A percentile compares a stretch with the other conserved stretches of the same genome.
Conservation (phyloP, 2,329 filamentous ascomycete species). For the Emergomyces pasteurianus region DNA sequence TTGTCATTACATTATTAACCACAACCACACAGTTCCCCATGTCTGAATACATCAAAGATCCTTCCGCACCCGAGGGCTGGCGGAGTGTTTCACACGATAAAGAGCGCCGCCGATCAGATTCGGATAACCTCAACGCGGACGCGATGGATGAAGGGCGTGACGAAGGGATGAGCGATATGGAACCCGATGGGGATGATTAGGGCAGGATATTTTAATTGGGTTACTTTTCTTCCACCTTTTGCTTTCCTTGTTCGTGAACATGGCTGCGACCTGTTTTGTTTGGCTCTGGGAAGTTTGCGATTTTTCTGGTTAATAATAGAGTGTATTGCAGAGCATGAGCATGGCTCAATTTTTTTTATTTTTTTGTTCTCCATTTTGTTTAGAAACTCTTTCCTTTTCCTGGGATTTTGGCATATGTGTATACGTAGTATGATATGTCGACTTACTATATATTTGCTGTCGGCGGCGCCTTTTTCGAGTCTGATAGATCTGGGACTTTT, state of each 20-base stretch:
- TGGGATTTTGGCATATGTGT: not conserved
- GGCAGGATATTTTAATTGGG: not conserved
- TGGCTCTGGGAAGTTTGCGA: not conserved
- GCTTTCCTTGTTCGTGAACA: not conserved
- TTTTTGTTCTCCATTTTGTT: not conserved
- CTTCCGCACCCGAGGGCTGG: slow-evolving; percentile 42
- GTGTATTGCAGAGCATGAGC: not conserved
- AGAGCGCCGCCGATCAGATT: slow-evolving; percentile 25
- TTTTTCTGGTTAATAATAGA: not conserved
- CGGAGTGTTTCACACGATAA: slow-evolving; percentile 42
- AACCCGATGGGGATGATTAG: slow-evolving; percentile 21
- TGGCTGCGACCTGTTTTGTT: not conserved
- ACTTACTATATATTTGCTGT: not conserved
- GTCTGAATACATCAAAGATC: slow-evolving; percentile 52
- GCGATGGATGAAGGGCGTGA: slow-evolving; percentile 34
- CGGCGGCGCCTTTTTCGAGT: not conserved
- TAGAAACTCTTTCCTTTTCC: not conserved
- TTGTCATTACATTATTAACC: not conserved
- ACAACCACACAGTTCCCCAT: slow-evolving; percentile 43
- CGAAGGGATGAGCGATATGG: slow-evolving; percentile 25
- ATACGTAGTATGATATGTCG: not conserved
- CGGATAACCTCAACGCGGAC: slow-evolving; percentile 34
- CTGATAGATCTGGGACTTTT: not conserved
- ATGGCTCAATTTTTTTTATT: not conserved
- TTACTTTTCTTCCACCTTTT: not conserved